Percentiles rank a stretch among this genome's conserved stretches.
phyloP scores from a whole-genome alignment of 768 basidiomycete species.

The Pleurotus sapidus region DNA sequence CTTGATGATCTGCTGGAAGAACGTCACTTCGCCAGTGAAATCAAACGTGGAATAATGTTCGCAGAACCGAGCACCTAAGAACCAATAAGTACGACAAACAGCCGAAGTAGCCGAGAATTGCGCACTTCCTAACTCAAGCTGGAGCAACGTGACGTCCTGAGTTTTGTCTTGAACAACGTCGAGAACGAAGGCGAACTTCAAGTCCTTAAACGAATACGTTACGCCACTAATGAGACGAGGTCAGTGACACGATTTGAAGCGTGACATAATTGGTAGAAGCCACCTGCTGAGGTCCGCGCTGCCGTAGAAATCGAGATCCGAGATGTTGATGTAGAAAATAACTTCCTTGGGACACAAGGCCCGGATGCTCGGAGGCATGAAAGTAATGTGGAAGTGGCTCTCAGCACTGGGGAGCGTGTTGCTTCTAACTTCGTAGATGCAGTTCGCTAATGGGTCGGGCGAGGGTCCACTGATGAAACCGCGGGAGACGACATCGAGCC shows the following conservation, averaged over 20 bases:
- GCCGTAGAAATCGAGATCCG: conserved; percentile 12
- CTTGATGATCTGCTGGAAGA: background rate
- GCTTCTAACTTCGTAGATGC: conserved; percentile 8
- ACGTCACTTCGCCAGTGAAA: background rate
- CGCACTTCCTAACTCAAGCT: background rate
- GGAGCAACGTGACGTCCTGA: background rate
- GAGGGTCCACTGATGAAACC: background rate
- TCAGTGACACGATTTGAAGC: background rate
- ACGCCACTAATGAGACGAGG: background rate
- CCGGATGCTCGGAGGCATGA: conserved; percentile 14
- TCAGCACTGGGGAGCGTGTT: conserved; percentile 8
- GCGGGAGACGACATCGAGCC: background rate
- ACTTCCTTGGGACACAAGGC: conserved; percentile 18
- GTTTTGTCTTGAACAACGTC: background rate
- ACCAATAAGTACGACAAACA: background rate
- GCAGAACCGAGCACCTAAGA: background rate
- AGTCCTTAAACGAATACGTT: background rate
- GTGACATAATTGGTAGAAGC: background rate
- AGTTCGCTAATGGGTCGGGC: background rate
- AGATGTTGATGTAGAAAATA: conserved; percentile 15
- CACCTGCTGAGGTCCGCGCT: conserved; percentile 10
- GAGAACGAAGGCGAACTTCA: background rate
- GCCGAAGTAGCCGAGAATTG: background rate
- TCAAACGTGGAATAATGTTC: background rate
- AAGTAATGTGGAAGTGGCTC: conserved; percentile 17